Evolutionary conservation across 2,329 filamentous ascomycete genomes (phyloP).

Genomic region (Ascochyta lentis): DNA sequence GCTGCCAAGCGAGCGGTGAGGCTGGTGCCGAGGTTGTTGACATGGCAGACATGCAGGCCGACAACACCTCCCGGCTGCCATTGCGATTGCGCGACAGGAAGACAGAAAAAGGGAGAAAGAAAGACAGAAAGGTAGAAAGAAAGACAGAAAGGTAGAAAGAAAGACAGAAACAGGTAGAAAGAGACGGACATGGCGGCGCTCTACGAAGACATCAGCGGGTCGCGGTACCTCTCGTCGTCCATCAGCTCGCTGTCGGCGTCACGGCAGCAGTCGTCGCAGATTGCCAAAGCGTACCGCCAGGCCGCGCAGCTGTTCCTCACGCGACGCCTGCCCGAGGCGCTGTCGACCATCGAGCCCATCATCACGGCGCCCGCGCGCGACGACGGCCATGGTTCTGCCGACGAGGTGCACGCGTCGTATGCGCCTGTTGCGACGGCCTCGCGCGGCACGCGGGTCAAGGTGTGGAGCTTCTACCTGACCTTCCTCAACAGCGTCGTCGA

Average conservation of each 20-base stretch:
- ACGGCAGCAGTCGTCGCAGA: slow-evolving; percentile 71
- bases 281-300: slow-evolving; percentile 93
- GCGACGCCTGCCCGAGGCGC: slow-evolving; percentile 86
- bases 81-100: no score
- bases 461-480: slow-evolving; percentile 96
- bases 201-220: slow-evolving; percentile 59
- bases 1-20: slow-evolving; percentile 5
- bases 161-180: no score
- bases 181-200: slow-evolving; percentile 51
- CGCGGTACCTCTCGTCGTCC: slow-evolving; percentile 69
- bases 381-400: slow-evolving; percentile 9
- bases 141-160: no score
- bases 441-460: slow-evolving; percentile 84
- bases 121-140: neutral
- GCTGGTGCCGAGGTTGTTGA: slow-evolving; percentile 16
- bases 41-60: slow-evolving; percentile 10
- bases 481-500: slow-evolving; percentile 91
- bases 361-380: slow-evolving; percentile 65
- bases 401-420: slow-evolving; percentile 42
- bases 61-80: no score
- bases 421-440: slow-evolving; percentile 82
- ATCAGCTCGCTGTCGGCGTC: slow-evolving; percentile 73
- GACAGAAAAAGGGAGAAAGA: neutral
- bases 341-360: slow-evolving; percentile 83
- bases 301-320: slow-evolving; percentile 94